Base-by-base conservation (phyloP, 176 grass and related monocot genomes). In the Oryza longistaminata region DNA sequence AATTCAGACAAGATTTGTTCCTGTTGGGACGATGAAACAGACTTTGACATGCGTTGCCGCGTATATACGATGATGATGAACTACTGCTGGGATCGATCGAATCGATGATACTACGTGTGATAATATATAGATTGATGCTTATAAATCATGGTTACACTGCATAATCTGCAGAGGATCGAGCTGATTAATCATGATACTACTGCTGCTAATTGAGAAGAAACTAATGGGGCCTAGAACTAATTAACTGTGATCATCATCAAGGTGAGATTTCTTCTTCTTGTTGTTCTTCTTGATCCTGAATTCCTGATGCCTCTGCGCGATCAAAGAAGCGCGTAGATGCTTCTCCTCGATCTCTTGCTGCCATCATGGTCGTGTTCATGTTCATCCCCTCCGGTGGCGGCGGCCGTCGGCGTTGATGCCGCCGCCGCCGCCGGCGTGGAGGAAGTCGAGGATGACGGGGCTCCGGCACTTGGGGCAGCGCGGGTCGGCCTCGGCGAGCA, bases 401-500 rank as follows among this genome's bases (percentile, higher is more conserved):
- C 71, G 60, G 27, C 5, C 70, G 22, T 25, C 64, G 50, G 40
- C 55, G n/a, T 29, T 14, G 33, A 52, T 44, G 62, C 10, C 39
- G 42, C 11, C 35, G n/a, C n/a, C 52, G 53, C 33, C 16, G 52
- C 1, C 61, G 33, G 73, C 85, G 39, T 58, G 78, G 44, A 92
- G 83, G 75, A 95, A 92, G 88, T 92, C 90, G 33, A 92, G 93
- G 78, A 92, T 76, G 74, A 92, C 90, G 19, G 90, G 84, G 78
- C 79, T 91, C 79, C 90, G 89, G 85, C 93, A 95, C 45, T 83
- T 85, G 12, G 93, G 93, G 85, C 93, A 95, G 37, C 81, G 86
- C 17, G 88, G 90, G 60, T 95, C 93, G 1, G 79, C 90, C 85
- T 92, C 90, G 27, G 90, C 88, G 62, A 95, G 90, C 93, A 95